Evolutionary conservation across 345 rosid species (phyloP).

Genomic region (Noccaea bulbosa): DNA sequence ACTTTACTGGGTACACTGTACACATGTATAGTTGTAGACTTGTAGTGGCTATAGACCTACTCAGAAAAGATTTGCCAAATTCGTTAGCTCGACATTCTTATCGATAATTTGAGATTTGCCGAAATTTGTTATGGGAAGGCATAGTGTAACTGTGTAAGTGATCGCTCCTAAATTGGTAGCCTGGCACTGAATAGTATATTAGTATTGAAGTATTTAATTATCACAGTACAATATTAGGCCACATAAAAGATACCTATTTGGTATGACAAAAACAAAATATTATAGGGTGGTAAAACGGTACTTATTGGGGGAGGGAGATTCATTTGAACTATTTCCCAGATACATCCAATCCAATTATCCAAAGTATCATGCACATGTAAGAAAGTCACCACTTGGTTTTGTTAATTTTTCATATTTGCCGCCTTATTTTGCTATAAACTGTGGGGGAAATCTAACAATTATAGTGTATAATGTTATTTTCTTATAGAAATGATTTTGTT

Average conservation of each 20-base stretch:
- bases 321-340: background rate
- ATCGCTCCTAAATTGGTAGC: background rate
- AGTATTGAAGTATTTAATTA: background rate
- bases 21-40: background rate
- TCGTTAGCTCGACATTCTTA: too few species aligned
- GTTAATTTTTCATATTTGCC: slow-evolving; percentile 4
- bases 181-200: background rate
- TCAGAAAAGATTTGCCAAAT: background rate
- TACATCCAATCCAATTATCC: slow-evolving; percentile 27
- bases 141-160: background rate
- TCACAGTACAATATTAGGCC: background rate
- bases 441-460: slow-evolving; percentile 7
- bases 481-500: background rate
- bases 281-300: background rate
- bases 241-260: background rate
- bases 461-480: slow-evolving; percentile 14
- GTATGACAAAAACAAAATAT: too few species aligned
- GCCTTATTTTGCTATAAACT: slow-evolving; percentile 14
- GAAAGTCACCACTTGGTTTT: slow-evolving; percentile 34
- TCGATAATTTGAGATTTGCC: too few species aligned
- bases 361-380: slow-evolving; percentile 17
- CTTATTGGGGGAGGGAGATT: slow-evolving; percentile 11
- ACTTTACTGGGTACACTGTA: slow-evolving; percentile 29
- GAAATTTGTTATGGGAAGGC: background rate
- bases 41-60: slow-evolving; percentile 41